Conservation (phyloP, 345 rosid species). For the Salix suchowensis region DNA sequence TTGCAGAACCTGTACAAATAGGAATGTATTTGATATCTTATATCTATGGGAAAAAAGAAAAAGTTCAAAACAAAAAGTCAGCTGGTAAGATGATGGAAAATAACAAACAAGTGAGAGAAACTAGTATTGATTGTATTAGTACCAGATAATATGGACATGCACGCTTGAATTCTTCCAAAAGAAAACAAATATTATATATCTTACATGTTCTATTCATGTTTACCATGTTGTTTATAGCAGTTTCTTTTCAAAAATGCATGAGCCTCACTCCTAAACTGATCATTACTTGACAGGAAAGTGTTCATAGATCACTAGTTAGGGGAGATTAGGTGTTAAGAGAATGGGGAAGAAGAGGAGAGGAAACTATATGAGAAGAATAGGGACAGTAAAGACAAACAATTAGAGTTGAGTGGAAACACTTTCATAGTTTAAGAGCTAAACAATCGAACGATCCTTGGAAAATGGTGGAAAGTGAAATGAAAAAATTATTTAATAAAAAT, state of each 20-base stretch:
- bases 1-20: constrained; percentile 73
- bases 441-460: not conserved
- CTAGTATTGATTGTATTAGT: no score
- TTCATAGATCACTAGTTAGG: not conserved
- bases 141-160: not conserved
- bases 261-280: not conserved
- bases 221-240: not conserved
- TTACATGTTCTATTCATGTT: not conserved
- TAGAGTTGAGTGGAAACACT: not conserved
- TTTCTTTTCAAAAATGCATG: not conserved
- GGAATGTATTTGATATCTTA: constrained; percentile 14
- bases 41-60: not conserved
- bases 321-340: not conserved
- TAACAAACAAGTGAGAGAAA: not conserved
- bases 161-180: not conserved
- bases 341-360: not conserved
- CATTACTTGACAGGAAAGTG: not conserved
- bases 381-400: not conserved
- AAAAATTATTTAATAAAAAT: no score
- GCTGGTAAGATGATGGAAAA: not conserved
- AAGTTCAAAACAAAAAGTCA: not conserved
- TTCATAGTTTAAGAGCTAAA: not conserved
- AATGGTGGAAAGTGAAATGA: not conserved
- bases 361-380: not conserved
- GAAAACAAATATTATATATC: not conserved